phyloP scores from a whole-genome alignment of 208 protist genomes.

The Trypanosoma scelopori region DNA sequence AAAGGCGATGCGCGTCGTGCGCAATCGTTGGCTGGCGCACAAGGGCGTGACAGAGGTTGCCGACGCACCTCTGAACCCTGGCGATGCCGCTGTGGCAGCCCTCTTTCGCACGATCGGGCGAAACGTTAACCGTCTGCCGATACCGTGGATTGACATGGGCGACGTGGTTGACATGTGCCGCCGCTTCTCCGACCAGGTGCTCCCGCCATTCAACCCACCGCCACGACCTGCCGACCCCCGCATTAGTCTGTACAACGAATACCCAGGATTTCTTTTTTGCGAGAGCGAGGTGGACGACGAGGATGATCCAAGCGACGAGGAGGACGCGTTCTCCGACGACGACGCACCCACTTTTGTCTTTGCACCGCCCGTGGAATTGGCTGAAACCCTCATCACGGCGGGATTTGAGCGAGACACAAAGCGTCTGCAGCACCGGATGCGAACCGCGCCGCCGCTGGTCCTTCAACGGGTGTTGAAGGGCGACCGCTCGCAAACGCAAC shows the following conservation, averaged over 20 bases:
- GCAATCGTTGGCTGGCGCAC: conserved; percentile 67
- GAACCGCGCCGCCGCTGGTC: conserved; percentile 81
- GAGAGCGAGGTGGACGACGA: conserved; percentile 90
- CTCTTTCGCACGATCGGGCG: conserved; percentile 77
- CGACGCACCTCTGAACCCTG: conserved; percentile 48
- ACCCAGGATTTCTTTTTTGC: conserved; percentile 86
- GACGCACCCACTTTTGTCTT: conserved; percentile 89
- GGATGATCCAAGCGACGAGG: conserved; percentile 76
- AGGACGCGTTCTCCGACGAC: conserved; percentile 90
- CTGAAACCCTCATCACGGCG: conserved; percentile 85
- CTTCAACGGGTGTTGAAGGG: conserved; percentile 72
- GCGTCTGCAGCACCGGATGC: conserved; percentile 86
- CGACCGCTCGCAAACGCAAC: conserved; percentile 72
- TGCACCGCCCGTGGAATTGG: conserved; percentile 78
- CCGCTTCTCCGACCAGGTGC: conserved; percentile 63
- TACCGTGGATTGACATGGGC: conserved; percentile 92
- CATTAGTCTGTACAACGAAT: conserved; percentile 85
- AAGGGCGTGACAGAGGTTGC: conserved; percentile 70
- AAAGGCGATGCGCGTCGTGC: conserved; percentile 80
- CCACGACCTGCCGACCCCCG: conserved; percentile 86
- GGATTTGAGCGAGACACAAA: conserved; percentile 87
- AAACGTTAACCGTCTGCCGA: conserved; percentile 85
- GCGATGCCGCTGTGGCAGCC: conserved; percentile 63
- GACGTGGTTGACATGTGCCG: conserved; percentile 90
- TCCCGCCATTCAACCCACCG: conserved; percentile 77